phyloP scores from a whole-genome alignment of 805 yeast species.

The Schwanniomyces sp. region DNA sequence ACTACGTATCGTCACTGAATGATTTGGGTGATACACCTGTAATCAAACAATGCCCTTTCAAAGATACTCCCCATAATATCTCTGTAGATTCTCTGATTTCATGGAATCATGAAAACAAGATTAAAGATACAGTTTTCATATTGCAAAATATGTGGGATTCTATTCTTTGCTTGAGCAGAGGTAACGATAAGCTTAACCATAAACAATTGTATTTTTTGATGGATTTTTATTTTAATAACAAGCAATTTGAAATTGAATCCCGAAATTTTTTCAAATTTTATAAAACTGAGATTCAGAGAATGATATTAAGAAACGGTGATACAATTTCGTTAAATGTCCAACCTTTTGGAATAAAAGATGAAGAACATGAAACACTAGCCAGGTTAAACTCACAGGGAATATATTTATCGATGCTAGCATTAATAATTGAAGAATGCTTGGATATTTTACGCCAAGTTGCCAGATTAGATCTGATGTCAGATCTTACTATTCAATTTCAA shows the following conservation, averaged over 20 bases:
- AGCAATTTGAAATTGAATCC: conserved; percentile 17
- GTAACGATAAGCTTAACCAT: conserved; percentile 17
- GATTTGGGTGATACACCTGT: background rate
- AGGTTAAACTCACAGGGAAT: conserved; percentile 23
- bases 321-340: conserved; percentile 5
- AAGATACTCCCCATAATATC: background rate
- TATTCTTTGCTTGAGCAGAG: conserved; percentile 15
- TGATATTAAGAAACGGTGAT: conserved; percentile 14
- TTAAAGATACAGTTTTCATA: conserved; percentile 10
- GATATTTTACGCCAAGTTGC: conserved; percentile 14
- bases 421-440: conserved; percentile 32
- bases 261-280: conserved; percentile 23
- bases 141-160: conserved; percentile 29
- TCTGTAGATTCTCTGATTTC: background rate
- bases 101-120: background rate
- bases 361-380: conserved; percentile 15
- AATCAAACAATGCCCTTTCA: background rate
- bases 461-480: conserved; percentile 6
- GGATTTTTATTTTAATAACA: conserved; percentile 25
- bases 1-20: background rate
- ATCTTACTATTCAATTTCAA: conserved; percentile 12
- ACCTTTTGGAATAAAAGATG: background rate
- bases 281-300: conserved; percentile 20
- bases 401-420: conserved; percentile 27
- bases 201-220: conserved; percentile 27